Evolutionary conservation across 1,284 basidiomycete species (phyloP).

Genomic region (Ceratobasidium sp.): DNA sequence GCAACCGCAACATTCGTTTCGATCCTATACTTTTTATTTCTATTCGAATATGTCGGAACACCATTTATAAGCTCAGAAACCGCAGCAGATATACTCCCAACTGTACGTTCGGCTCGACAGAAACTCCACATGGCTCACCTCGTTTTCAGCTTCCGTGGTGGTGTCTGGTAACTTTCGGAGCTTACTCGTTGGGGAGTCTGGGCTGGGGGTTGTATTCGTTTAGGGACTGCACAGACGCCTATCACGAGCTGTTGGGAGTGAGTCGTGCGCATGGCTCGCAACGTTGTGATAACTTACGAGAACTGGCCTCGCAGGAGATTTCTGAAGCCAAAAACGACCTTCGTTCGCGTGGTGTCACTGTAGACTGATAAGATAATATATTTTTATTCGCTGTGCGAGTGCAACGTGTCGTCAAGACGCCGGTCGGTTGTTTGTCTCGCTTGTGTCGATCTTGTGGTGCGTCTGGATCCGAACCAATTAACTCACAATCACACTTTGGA

Average conservation of each 20-base stretch:
- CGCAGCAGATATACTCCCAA: constrained; percentile 62
- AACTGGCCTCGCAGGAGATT: constrained; percentile 59
- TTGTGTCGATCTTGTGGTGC: not conserved
- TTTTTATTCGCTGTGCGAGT: not conserved
- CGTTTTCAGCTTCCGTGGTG: constrained; percentile 71
- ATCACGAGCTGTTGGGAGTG: constrained; percentile 68
- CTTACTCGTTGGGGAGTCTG: constrained; percentile 74
- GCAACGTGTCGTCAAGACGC: constrained; percentile 1
- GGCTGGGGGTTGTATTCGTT: constrained; percentile 76
- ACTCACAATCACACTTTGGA: not conserved
- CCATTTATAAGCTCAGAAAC: constrained; percentile 62
- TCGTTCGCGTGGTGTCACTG: constrained; percentile 66
- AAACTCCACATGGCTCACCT: not conserved
- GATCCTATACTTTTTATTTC: constrained; percentile 62
- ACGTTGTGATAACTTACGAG: not conserved
- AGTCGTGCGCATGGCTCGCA: constrained; percentile 45
- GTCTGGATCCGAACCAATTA: not conserved
- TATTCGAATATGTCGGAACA: constrained; percentile 62
- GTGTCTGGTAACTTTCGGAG: constrained; percentile 75
- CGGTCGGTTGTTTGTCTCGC: not conserved
- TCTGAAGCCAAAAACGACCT: constrained; percentile 73
- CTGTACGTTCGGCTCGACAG: constrained; percentile 54
- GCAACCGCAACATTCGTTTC: constrained; percentile 55
- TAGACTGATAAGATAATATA: constrained; percentile 57
- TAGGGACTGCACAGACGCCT: constrained; percentile 78